These are phyloP conservation scores for Saccharomycopsis sp. DNA, from an alignment of 805 yeast species.

Conservation along the genomic window DNA sequence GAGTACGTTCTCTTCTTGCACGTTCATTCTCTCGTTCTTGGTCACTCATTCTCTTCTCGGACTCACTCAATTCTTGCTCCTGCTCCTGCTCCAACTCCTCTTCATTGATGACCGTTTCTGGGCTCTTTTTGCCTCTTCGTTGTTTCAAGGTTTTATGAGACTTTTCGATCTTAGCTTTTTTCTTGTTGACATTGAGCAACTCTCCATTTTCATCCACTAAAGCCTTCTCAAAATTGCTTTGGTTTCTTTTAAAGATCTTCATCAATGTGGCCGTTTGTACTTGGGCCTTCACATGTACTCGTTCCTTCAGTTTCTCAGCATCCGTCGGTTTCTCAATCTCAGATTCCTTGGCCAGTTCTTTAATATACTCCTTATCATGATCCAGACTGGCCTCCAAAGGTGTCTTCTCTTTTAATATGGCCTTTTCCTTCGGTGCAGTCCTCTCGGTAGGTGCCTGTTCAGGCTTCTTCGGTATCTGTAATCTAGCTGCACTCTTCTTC, in stretches of 20 bases:
- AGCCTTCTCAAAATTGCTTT: neutral
- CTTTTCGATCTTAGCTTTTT: neutral
- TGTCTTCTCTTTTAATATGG: neutral
- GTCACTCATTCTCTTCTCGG: neutral
- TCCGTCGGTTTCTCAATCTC: neutral
- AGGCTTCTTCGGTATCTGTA: neutral
- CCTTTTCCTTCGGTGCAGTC: neutral
- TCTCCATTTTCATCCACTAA: neutral
- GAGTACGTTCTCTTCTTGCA: neutral
- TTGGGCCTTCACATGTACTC: neutral
- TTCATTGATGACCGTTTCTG: neutral
- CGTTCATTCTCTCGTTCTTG: neutral
- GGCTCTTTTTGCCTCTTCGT: neutral
- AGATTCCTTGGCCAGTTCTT: neutral
- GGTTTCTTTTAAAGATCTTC: neutral
- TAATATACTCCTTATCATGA: neutral
- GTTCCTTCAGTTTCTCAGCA: too few species aligned
- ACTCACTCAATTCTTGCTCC: too few species aligned
- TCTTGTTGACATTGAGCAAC: neutral
- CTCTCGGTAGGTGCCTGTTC: neutral
- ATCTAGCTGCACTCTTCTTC: neutral
- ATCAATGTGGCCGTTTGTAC: neutral
- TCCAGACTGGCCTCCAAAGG: too few species aligned
- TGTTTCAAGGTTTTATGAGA: neutral
- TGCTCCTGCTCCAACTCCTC: too few species aligned